Evolutionary conservation across 257 asterid genomes (phyloP), one percentile per base, ranked within the genome.

Genomic region (Petunia secreta): DNA sequence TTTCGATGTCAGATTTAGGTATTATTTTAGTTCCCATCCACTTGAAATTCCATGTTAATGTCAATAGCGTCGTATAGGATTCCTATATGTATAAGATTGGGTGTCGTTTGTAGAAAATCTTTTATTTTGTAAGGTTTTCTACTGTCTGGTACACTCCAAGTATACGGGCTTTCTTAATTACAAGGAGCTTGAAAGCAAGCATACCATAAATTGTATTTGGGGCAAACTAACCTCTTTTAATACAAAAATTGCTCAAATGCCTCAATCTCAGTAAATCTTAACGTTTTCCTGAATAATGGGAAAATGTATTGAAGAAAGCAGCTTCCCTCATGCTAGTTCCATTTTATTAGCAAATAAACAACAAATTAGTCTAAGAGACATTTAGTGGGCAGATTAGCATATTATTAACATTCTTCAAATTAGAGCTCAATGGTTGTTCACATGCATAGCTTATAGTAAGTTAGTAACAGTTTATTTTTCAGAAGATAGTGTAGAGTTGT

Each of bases 331-430:
- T 57, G 68, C n/a, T 63, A 63, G 78, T 73, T 50, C 11, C 62
- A 11, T 73, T 73, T 73, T 73, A 73, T 48, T 10, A 50, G 44
- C 78, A 34, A 37, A 48, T 50, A 50, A 50, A 50, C 6, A 73
- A 11, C 60, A 34, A 71, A 34, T 25, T 73, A 73, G 78, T 73
- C 4, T 62, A 73, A 36, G 50, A 50, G 78, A 50, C 41, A 34
- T 73, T 73, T 34, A 73, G 34, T 62, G 48, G 62, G 62, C 62
- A 50, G 78, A 13, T 73, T 73, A 48, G 77, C 25, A 50, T 71
- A 71, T 48, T 48, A 50, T 50, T 50, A 50, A 50, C 62, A 48
- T 48, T 13, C 60, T 46, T 73, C 59, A 73, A 73, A 69, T 16
- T 16, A 71, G 54, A n/a, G 8, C 2, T 50, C 78, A 36, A 50